Evolutionary conservation across 1,284 basidiomycete species (phyloP).

Genomic region (Schizophyllum amplum): DNA sequence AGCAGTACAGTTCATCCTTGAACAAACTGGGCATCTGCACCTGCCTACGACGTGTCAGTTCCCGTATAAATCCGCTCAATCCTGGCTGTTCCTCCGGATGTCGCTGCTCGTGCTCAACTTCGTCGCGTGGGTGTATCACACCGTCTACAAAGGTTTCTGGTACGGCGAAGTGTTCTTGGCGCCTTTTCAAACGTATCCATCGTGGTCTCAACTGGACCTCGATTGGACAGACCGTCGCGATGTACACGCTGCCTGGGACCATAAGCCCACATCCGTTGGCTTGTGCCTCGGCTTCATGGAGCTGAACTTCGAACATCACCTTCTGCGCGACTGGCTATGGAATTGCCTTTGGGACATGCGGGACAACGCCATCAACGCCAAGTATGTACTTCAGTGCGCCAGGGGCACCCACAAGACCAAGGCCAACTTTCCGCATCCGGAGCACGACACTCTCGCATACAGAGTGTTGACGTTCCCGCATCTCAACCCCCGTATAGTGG

Average conservation of each 20-base stretch:
- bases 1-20: neutral
- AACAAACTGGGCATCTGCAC: neutral
- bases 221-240: neutral
- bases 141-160: neutral
- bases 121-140: neutral
- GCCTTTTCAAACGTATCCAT: neutral
- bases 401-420: neutral
- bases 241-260: neutral
- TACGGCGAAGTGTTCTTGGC: neutral
- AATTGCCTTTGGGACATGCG: neutral
- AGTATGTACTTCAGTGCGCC: neutral
- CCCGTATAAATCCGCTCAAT: neutral
- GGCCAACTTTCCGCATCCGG: neutral
- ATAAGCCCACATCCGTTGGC: neutral
- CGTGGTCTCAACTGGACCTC: neutral
- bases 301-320: neutral
- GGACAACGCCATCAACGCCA: neutral
- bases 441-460: neutral
- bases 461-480: neutral
- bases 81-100: neutral
- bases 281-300: neutral
- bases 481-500: neutral
- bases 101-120: neutral
- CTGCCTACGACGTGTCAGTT: neutral
- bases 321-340: neutral